Percentiles rank a stretch among this genome's conserved stretches.
phyloP scores from a whole-genome alignment of 192 early-diverging fungal species.

The Mortierella alpina region DNA sequence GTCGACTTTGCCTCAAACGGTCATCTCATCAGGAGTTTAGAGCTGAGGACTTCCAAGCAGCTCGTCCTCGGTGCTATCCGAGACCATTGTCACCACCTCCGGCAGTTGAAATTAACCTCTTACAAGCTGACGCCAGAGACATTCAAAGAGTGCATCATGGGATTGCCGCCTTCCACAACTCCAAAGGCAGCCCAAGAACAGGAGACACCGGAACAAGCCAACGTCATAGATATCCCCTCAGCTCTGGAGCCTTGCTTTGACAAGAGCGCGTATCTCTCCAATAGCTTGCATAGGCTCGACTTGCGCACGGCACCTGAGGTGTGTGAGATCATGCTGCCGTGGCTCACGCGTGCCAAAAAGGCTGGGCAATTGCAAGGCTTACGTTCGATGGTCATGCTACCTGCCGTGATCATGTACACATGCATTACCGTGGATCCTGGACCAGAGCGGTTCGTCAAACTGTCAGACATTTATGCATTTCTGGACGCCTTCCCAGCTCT shows the following conservation, averaged over 20 bases:
- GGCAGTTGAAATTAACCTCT: neutral
- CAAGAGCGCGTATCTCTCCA: conserved; percentile 9
- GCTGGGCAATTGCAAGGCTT: conserved; percentile 3
- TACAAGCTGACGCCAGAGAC: neutral
- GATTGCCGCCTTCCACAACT: neutral
- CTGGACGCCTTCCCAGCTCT: conserved; percentile 6
- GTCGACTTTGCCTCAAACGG: neutral
- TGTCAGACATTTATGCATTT: conserved; percentile 8
- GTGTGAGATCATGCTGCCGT: neutral
- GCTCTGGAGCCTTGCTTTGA: neutral
- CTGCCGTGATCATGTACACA: neutral
- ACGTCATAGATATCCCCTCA: neutral
- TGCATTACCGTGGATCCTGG: neutral
- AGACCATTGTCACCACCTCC: conserved; percentile 8
- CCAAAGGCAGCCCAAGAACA: no score
- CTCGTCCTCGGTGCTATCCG: neutral
- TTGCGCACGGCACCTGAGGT: neutral
- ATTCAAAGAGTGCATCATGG: neutral
- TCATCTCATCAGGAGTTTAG: neutral
- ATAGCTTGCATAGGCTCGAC: conserved; percentile 1
- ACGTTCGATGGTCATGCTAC: neutral
- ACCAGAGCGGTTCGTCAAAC: neutral
- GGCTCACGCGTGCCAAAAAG: conserved; percentile 3
- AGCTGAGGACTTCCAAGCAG: neutral
- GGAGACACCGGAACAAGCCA: no score